Evolutionary conservation across 805 yeast genomes (phyloP), one percentile per base, ranked within the genome.

Genomic region (Barnettozyma vustinii): DNA sequence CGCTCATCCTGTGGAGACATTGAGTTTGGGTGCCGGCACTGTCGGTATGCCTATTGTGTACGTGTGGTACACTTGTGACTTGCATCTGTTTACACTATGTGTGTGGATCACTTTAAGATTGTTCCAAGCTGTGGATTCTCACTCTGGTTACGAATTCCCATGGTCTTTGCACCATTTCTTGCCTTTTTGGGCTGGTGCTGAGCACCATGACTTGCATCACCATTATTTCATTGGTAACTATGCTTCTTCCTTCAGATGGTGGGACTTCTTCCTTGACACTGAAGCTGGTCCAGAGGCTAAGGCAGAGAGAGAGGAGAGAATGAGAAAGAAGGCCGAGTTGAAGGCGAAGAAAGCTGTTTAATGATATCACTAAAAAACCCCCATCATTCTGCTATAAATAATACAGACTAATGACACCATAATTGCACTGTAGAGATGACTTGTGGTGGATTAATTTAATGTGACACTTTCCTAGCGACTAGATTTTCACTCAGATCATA

Each of bases 131-230:
- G 91, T 91, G 52, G 98, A 91, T 66, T 84, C 97, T 19, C 98
- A 91, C 69, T 89, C 97, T 12, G 98, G 97, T 51, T 92, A 91
- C 70, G 97, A 91, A 65, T 91, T 91, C 80, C 97, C 98, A 54
- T 82, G 94, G 87, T 87, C 96, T 9, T 75, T 91, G 64, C 92
- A 89, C 71, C 88, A 89, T 65, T 80, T 91, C 69, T 66, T 91
- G 52, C 96, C 97, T 41, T 79, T 92, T 70, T 90, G 97, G 97
- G 96, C 97, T 4, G 97, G 97, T 56, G 96, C 97, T 19, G 96
- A 87, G 62, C 97, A 91, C 69, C 97, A 91, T 66, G 98, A 91
- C 69, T 87, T 87, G 69, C 98, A 91, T 67, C 98, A 91, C 66
- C 95, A 87, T 65, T 89, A 84, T 72, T 91, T 91, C 70, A 84